These are phyloP conservation scores for Raphanus sativus DNA, from an alignment of 345 rosid genomes.

Conservation along the genomic window DNA sequence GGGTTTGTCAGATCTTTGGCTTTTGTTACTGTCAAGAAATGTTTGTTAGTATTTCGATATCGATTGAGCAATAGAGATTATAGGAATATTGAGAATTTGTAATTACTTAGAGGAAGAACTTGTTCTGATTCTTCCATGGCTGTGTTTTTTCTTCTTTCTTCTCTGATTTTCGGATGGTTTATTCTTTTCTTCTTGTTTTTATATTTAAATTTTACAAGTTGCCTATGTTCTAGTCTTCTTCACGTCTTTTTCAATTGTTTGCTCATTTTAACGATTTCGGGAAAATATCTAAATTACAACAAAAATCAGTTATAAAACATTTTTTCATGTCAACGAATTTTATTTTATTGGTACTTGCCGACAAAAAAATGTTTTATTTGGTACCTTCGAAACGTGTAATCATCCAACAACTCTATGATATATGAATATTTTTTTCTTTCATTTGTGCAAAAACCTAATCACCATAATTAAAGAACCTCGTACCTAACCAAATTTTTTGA, in stretches of 20 bases:
- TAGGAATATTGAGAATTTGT: neutral
- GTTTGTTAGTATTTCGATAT: neutral
- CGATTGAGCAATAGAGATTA: neutral
- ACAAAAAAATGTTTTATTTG: no score
- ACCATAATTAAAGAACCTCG: no score
- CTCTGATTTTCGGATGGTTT: no score
- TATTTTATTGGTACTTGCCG: neutral
- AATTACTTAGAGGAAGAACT: conserved; percentile 36
- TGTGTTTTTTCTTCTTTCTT: neutral
- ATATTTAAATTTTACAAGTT: conserved; percentile 7
- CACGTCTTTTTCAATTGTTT: conserved; percentile 27
- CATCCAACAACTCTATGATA: neutral
- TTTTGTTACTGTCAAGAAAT: conserved; percentile 27
- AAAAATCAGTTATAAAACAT: neutral
- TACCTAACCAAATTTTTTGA: no score
- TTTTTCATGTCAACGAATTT: neutral
- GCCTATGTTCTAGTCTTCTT: conserved; percentile 19
- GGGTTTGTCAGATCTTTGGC: conserved; percentile 2
- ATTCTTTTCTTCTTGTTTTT: neutral
- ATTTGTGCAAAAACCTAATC: no score
- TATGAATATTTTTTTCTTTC: no score
- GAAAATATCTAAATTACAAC: neutral
- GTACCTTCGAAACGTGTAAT: neutral
- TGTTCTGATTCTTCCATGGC: conserved; percentile 42
- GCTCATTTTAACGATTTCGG: neutral